Conservation (phyloP, 768 basidiomycete species). For the Lactarius deliciosus region DNA sequence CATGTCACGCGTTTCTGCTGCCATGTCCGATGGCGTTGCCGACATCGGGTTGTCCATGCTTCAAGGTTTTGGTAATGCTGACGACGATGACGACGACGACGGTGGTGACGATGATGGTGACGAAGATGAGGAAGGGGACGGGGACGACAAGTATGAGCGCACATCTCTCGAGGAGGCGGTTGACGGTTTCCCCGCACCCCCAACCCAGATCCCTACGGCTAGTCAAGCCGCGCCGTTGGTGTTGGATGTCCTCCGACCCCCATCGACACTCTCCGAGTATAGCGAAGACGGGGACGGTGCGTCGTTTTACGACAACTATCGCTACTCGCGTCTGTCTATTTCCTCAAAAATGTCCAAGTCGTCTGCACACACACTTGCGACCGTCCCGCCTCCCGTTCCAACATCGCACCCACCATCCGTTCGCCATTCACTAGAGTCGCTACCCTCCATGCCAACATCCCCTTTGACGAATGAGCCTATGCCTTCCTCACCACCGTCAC, state of each 20-base stretch:
- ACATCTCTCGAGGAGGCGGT: constrained; percentile 29
- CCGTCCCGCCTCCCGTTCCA: constrained; percentile 36
- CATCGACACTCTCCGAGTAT: constrained; percentile 27
- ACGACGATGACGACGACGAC: constrained; percentile 31
- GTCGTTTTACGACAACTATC: constrained; percentile 76
- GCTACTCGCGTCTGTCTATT: constrained; percentile 64
- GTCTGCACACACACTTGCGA: constrained; percentile 35
- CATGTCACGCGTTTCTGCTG: constrained; percentile 37
- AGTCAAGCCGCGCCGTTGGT: constrained; percentile 10
- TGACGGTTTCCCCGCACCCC: constrained; percentile 26
- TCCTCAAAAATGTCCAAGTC: constrained; percentile 43
- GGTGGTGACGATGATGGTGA: constrained; percentile 22
- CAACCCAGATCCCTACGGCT: constrained; percentile 23
- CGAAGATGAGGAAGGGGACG: constrained; percentile 25
- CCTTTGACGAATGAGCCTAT: background rate
- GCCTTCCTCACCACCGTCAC: background rate
- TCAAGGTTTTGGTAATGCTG: constrained; percentile 46
- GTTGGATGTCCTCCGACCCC: constrained; percentile 3
- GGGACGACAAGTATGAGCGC: constrained; percentile 15
- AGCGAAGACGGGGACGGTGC: constrained; percentile 64
- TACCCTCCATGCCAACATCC: background rate
- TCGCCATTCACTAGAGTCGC: constrained; percentile 21
- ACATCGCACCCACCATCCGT: constrained; percentile 27
- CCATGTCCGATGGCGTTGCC: constrained; percentile 55
- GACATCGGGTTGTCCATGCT: constrained; percentile 72